Evolutionary conservation across 148 eudicot genomes (phyloP), one percentile per base, ranked within the genome.

Genomic region (Camellia sinensis): DNA sequence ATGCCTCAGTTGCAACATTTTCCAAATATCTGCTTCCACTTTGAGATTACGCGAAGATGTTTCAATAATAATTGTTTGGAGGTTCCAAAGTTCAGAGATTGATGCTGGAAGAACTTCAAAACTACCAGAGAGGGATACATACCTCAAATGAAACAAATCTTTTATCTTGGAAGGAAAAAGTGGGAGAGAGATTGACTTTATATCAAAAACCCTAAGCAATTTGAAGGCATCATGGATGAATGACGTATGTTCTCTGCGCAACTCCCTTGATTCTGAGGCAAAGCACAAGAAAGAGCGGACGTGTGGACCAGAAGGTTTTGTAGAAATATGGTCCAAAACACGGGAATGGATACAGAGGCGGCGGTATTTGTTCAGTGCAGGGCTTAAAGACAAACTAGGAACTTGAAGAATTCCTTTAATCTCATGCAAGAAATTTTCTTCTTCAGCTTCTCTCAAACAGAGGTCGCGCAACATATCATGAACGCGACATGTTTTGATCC

Each of bases 401-500:
- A 76, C 66, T 14, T 19, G 75, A 18, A 45, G 75, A 62, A 41
- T 61, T 22, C 76, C 41, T 44, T 56, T 78, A 45, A 78, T 82
- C 64, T 73, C 78, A 3, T 78, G 60, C 18, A 87, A 71, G 64
- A 87, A 72, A 43, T 83, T 83, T 29, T 87, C 87, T 67, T 80
- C 82, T 61, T 44, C 52, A n/a, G 88, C 87, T 65, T 77, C 80
- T 11, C 80, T 40, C 45, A 69, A 82, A 76, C 90, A 88, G n/a
- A 88, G 78, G 44, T 81, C 87, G 48, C 56, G 85, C 63, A 88
- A 72, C 79, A 82, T 80, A 61, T 88, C 88, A 82, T 88, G 88
- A 41, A 88, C 66, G 10, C 88, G 83, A 61, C 88, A 88, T 3
- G 84, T 84, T 82, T 82, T 88, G 21, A 86, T 72, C 18, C 79